A percentile compares a stretch with the other conserved stretches of the same genome.
Evolutionary conservation across 441 rosid genomes (phyloP).

Genomic region (Croton setiger): DNA sequence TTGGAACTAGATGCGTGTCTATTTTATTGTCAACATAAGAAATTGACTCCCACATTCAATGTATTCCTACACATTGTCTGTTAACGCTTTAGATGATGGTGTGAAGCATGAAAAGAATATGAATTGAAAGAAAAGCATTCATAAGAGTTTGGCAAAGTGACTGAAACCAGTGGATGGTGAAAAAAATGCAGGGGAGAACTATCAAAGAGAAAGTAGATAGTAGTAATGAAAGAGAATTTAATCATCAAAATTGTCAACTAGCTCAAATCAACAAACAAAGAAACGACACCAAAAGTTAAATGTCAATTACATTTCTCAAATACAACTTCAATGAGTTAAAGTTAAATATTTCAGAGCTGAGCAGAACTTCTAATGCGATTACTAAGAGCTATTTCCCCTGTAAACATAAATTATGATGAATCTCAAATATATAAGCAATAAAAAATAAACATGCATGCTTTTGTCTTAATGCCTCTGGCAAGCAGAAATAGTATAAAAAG

Average conservation of each 20-base stretch:
- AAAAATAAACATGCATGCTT: neutral
- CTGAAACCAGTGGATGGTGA: neutral
- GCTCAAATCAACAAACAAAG: neutral
- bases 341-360: neutral
- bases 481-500: too few species aligned
- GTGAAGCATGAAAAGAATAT: neutral
- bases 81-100: neutral
- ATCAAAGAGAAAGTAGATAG: neutral
- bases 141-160: neutral
- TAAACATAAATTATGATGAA: neutral
- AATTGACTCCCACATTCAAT: neutral
- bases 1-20: slow-evolving; percentile 1
- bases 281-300: neutral
- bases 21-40: neutral
- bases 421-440: neutral
- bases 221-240: neutral
- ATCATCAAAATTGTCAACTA: neutral
- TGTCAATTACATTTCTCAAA: neutral
- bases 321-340: neutral
- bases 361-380: neutral
- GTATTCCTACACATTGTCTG: neutral
- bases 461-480: neutral
- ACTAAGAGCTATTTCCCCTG: neutral
- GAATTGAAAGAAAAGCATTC: neutral
- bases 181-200: neutral